A percentile compares a stretch with the other conserved stretches of the same genome.
Evolutionary conservation across 2,329 filamentous ascomycete species (phyloP).

Genomic region (Daldinia sp.): DNA sequence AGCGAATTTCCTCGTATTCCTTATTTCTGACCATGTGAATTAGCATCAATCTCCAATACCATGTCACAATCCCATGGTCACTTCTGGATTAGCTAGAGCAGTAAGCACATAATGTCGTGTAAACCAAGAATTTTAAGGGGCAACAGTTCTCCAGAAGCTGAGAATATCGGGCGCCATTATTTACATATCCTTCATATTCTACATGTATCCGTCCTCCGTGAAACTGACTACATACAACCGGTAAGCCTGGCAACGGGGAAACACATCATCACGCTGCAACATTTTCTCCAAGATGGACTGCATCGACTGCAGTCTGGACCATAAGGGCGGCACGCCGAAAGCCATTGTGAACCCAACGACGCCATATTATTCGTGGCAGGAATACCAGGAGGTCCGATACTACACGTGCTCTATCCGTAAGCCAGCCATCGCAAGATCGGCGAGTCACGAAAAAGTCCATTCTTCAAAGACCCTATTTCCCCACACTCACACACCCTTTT

Average conservation of each 20-base stretch:
- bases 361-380: conserved; percentile 26
- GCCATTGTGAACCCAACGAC: conserved; percentile 18
- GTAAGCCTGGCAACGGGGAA: conserved; percentile 20
- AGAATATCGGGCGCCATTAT: conserved; percentile 22
- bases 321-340: conserved; percentile 18
- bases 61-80: conserved; percentile 14
- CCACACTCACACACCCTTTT: conserved; percentile 37
- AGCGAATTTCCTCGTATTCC: conserved; percentile 16
- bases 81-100: conserved; percentile 23
- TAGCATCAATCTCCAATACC: conserved; percentile 7
- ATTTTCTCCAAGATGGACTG: conserved; percentile 31
- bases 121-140: conserved; percentile 18
- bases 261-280: conserved; percentile 26
- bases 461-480: conserved; percentile 26
- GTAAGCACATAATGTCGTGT: conserved; percentile 35
- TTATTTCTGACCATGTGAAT: conserved; percentile 13
- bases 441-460: conserved; percentile 29
- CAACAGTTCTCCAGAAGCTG: conserved; percentile 12
- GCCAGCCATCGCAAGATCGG: conserved; percentile 25
- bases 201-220: conserved; percentile 9
- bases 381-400: conserved; percentile 23
- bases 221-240: conserved; percentile 7
- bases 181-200: neutral
- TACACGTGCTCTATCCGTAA: conserved; percentile 35
- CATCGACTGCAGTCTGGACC: conserved; percentile 39